Evolutionary conservation across 2,329 filamentous ascomycete species (phyloP), one percentile per base, ranked within the genome.

Genomic region (Coniochaeta sp.): DNA sequence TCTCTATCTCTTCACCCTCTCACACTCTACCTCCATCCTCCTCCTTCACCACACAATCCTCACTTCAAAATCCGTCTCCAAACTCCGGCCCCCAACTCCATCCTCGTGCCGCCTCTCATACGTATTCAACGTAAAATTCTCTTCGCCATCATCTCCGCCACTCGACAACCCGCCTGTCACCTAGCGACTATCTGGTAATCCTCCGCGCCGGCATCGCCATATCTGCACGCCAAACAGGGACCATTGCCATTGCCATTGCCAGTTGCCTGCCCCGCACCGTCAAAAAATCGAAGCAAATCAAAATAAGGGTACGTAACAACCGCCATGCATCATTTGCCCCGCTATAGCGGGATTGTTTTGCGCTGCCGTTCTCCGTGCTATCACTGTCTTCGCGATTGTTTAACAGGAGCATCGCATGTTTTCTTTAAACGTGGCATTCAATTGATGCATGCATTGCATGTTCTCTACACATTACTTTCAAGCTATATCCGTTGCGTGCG

Each of bases 231-330:
- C 47, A 26, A 28, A n/a, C 22, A 52, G 26, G 47, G 22, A 52
- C 47, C 47, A 28, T 24, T 22, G 12, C 22, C 22, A 6, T 31
- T n/a, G n/a, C n/a, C n/a, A n/a, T n/a, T n/a, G n/a, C n/a, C n/a
- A n/a, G n/a, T n/a, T n/a, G n/a, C n/a, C n/a, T 52, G 47, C 47
- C 47, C 47, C 47, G 47, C 47, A 52, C 47, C 47, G 28, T 52
- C 47, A 14, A 52, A 52, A 52, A 52, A 31, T 52, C 47, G 12
- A 26, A 52, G 47, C n/a, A 52, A 52, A 52, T 28, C 47, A 22
- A 52, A 52, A 26, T 52, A 52, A 52, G 24, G 47, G 47, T 52
- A 52, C 44, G 44, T 50, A 17, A 50, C 47, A 31, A 52, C 47
- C 24, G 14, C 47, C 47, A 52, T 31, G 47, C 47, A 52, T 50